Percentiles rank a stretch among this genome's conserved stretches.
These are phyloP conservation scores for Nigrospora oryzae DNA, from an alignment of 2,329 filamentous ascomycete genomes.

Conservation along the genomic window DNA sequence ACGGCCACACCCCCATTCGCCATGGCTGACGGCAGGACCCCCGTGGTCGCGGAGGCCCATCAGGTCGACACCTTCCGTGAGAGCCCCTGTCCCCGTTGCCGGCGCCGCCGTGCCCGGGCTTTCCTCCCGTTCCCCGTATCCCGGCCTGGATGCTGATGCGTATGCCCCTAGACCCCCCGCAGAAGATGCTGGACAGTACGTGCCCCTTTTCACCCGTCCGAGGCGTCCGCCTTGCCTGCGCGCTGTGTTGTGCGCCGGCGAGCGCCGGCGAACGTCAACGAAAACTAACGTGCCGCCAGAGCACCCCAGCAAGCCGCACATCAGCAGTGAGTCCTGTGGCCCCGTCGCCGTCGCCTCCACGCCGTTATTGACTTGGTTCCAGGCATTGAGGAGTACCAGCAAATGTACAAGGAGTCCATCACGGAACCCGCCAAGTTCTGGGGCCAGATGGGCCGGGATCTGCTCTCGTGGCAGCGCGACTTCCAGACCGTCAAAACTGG, in stretches of 20 bases:
- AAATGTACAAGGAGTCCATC: constrained; percentile 76
- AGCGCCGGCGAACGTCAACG: neutral
- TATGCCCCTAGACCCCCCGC: constrained; percentile 43
- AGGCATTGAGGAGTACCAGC: constrained; percentile 61
- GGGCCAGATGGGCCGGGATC: constrained; percentile 75
- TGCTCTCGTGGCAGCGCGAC: constrained; percentile 83
- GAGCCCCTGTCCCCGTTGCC: constrained; percentile 14
- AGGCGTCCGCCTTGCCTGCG: neutral
- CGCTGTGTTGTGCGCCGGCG: neutral
- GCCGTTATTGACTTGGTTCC: neutral
- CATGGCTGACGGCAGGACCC: constrained; percentile 42
- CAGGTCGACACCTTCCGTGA: constrained; percentile 66
- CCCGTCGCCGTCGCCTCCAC: too few relatives aligned
- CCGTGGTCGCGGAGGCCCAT: constrained; percentile 68
- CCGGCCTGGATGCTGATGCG: too few relatives aligned
- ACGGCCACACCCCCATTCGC: neutral
- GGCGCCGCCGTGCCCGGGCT: too few relatives aligned
- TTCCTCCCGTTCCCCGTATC: too few relatives aligned
- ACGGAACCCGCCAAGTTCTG: constrained; percentile 84
- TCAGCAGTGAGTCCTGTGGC: constrained; percentile 42
- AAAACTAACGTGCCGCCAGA: constrained; percentile 34
- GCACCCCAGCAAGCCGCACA: constrained; percentile 62
- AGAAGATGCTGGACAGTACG: constrained; percentile 62
- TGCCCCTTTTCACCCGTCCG: constrained; percentile 5
- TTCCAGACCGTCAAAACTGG: constrained; percentile 85